Evolutionary conservation across 2,329 filamentous ascomycete species (phyloP), one percentile per base, ranked within the genome.

Genomic region (Aspergillus tubingensis): DNA sequence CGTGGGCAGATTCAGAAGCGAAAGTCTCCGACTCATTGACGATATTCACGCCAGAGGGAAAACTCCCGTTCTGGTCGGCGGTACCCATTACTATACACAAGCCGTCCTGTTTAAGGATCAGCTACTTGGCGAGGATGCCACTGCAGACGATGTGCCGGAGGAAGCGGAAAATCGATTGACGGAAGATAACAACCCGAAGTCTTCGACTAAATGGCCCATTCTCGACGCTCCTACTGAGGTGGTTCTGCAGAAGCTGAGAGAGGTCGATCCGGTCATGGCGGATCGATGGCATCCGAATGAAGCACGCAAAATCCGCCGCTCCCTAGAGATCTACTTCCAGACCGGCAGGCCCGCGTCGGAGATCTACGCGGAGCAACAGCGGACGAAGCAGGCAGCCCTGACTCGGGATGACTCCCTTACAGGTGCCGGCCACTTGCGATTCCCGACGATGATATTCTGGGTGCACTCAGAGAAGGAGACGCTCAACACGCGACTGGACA

Each of bases 61-160:
- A 63, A 76, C 97, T 11, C 95, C 95, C 0, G 92, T 99, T 27
- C 79, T 99, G 0, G 95, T 98, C 1, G 95, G 95, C 25, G 95
- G 95, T 8, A 96, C 94, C 10, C 92, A 96, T 70, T 99, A 98
- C 78, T 99, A 99, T 72, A 90, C 91, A 0, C 92, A 97, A 70
- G 88, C 91, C 0, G 82, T 99, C 15, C 82, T 99, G 3, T 96
- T 98, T 73, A 85, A 90, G 36, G 87, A 93, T 65, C 83, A 84
- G 15, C 76, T 93, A 6, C 81, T 91, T 1, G 80, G 61, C 43
- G 70, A 72, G 27, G 70, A 67, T 21, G 25, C 17, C 6, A 13
- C 10, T 2, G 59, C 66, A 6, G 70, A 69, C 17, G 66, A 64
- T 23, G 68, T 69, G 10, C 63, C 68, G 66, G 39, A 65, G 0